Evolutionary conservation across 23 red algal species (phyloP).

Genomic region (Cyanidiococcus yangmingshanensis): DNA sequence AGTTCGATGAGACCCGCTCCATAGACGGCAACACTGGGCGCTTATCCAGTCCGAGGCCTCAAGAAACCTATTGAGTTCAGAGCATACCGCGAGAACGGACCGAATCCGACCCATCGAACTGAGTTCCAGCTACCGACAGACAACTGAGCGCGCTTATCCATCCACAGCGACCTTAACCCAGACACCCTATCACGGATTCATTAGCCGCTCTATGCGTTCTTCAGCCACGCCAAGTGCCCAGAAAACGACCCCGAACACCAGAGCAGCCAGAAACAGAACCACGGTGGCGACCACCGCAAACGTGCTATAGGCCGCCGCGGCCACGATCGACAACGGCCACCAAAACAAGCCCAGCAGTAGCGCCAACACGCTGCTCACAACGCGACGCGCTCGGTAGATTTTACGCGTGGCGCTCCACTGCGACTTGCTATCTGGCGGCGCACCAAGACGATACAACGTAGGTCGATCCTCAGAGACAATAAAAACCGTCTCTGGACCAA

Average conservation of each 20-base stretch:
- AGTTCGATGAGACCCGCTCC: too few relatives aligned
- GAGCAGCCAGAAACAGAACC: background rate
- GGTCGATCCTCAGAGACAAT: background rate
- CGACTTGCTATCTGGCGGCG: background rate
- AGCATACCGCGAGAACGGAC: too few relatives aligned
- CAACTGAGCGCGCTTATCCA: too few relatives aligned
- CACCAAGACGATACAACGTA: background rate
- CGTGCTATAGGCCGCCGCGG: conserved; percentile 10
- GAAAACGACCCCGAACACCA: background rate
- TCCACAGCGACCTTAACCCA: too few relatives aligned
- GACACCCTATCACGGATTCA: background rate
- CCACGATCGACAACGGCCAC: conserved; percentile 2
- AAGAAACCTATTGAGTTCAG: too few relatives aligned
- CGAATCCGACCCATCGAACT: too few relatives aligned
- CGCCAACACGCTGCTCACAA: conserved; percentile 1
- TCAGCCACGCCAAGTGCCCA: background rate
- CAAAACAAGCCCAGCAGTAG: conserved; percentile 11
- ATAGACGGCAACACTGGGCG: too few relatives aligned
- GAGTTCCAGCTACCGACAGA: too few relatives aligned
- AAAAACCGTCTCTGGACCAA: conserved; percentile 11
- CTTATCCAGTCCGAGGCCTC: too few relatives aligned
- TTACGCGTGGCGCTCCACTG: conserved; percentile 10
- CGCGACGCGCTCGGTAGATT: background rate
- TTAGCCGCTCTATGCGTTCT: conserved; percentile 2
- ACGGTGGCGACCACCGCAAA: conserved; percentile 7